Base-by-base conservation (phyloP, 139 green algal genomes). In the Choricystis sp. region DNA sequence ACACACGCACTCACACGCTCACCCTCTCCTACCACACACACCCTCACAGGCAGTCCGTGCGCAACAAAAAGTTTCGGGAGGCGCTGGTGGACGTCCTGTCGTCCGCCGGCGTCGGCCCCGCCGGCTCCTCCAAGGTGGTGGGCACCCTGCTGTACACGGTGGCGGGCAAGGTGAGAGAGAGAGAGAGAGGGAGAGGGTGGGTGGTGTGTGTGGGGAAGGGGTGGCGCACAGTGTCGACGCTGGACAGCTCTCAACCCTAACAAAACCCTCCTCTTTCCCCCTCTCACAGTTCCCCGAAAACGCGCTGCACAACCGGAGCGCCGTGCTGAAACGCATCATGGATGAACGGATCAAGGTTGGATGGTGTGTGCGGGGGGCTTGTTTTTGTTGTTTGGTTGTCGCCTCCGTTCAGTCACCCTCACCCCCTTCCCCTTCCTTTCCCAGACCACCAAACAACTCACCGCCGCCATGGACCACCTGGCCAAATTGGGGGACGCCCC, bases 401-500 rank as follows among this genome's bases (percentile, higher is more conserved):
- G n/a, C n/a, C n/a, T n/a, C n/a, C n/a, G n/a, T n/a, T n/a, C 28
- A n/a, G 24, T 72, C 14, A 22, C 22, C 60, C 26, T 20, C 27
- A 31, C 25, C 23, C 21, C 66, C 23, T 9, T 26, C 52, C 49
- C 29, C 55, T 26, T 63, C 25, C 31, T 19, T 28, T 48, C 66
- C 14, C 76, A 89, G 77, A 85, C 31, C 28, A 83, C 79, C 28
- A 67, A 79, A 3, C 88, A 96, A 78, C 74, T 95, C 59, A 83
- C 93, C 25, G 88, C 74, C 3, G 85, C 82, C 0, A 79, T 91
- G 52, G 80, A 88, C n/a, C 92, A 86, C 70, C 74, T 95, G 28
- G 80, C 82, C 29, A 83, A 77, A 55, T 56, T 88, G 1, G 77
- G 76, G 3, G 72, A 68, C 30, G 29, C 62, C 23, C 75, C 71